Evolutionary conservation across 2,329 filamentous ascomycete genomes (phyloP).

Genomic region (Penicillium sp.): DNA sequence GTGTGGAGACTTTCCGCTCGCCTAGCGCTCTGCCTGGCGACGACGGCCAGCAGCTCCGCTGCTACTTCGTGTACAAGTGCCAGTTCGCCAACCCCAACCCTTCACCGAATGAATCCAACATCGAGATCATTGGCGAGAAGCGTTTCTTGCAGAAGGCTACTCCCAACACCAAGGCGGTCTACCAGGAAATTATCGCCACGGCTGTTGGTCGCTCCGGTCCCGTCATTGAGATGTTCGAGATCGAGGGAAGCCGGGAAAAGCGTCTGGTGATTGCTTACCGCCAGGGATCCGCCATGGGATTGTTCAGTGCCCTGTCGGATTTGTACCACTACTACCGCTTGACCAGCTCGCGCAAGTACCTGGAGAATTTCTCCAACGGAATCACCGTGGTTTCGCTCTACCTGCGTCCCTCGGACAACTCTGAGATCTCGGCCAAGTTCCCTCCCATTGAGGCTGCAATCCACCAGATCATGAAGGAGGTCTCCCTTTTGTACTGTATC

Average conservation of each 20-base stretch:
- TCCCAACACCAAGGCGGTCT: conserved; percentile 90
- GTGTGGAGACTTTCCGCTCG: conserved; percentile 96
- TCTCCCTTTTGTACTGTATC: conserved; percentile 94
- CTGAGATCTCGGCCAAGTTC: conserved; percentile 54
- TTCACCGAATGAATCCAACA: conserved; percentile 71
- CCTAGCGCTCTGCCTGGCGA: conserved; percentile 72
- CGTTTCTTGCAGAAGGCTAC: conserved; percentile 96
- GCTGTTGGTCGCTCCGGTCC: conserved; percentile 83
- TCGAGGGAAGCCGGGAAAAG: conserved; percentile 88
- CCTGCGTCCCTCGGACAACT: conserved; percentile 67
- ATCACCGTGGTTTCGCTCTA: conserved; percentile 97
- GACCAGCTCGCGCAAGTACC: conserved; percentile 93
- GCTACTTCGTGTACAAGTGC: conserved; percentile 99
- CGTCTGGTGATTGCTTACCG: conserved; percentile 92
- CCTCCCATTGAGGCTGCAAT: conserved; percentile 92
- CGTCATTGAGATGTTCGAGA: conserved; percentile 97
- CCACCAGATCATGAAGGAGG: conserved; percentile 98
- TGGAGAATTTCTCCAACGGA: conserved; percentile 98
- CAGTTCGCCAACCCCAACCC: conserved; percentile 78
- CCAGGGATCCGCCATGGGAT: conserved; percentile 81
- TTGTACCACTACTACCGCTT: conserved; percentile 98
- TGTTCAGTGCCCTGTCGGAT: conserved; percentile 94
- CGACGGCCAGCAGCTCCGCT: conserved; percentile 80
- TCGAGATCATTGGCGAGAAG: conserved; percentile 88
- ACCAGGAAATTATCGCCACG: conserved; percentile 86